Evolutionary conservation across 2,329 filamentous ascomycete genomes (phyloP), one percentile per base, ranked within the genome.

Genomic region (Arachnomyces sp.): DNA sequence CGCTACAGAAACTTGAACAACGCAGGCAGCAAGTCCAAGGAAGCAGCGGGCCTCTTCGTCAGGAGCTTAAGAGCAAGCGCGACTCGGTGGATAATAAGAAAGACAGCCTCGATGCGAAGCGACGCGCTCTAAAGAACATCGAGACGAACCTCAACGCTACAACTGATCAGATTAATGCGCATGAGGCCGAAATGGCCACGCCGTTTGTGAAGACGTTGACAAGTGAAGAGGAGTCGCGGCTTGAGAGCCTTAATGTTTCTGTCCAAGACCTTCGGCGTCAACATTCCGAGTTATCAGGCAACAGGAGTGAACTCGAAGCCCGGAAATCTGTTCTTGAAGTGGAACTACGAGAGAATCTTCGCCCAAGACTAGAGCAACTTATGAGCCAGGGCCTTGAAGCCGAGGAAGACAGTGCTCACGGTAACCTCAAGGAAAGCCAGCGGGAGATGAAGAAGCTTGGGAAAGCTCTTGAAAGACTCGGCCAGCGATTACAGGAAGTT

Each of bases 171-270:
- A 73, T 93, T 42, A 74, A 72, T 35, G 81, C 83, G 5, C 84
- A 88, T 57, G 81, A 94, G 60, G 73, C 80, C 2, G 93, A 98
- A 59, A 65, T 95, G 41, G 73, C 74, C 12, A 84, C 86, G 1
- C 83, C 93, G 16, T 98, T 96, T 68, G 93, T 94, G 67, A 95
- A 94, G 64, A 83, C 83, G 9, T 71, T 98, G 36, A 84, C 82
- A 7, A 67, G 76, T 6, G 77, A 81, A n/a, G 93, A 98, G 62
- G 90, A 96, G 61, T 70, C 73, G 31, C 81, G 84, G 54, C 72
- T 98, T 3, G 82, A 92, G 45, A 71, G 72, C 28, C 74, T 94
- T 7, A 82, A 78, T 43, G 67, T 68, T 3, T 73, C 73, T 9
- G 79, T 87, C 5, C 84, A 89, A 53, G 77, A 82, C 31, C 65